These are phyloP conservation scores for Alternaria incomplexa DNA, from an alignment of 2,329 filamentous ascomycete genomes.

Conservation along the genomic window DNA sequence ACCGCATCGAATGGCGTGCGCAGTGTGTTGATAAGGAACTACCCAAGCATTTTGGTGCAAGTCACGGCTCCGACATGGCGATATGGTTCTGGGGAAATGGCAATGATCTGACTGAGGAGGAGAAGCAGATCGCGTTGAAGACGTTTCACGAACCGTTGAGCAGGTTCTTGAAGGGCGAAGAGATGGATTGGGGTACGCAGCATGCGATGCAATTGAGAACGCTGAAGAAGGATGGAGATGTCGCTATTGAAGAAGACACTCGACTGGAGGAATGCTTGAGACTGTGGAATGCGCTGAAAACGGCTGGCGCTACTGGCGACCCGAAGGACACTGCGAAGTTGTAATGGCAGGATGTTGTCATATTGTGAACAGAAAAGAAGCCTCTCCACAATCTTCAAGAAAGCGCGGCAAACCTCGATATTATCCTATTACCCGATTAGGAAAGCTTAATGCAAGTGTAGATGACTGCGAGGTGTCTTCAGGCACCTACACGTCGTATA, in stretches of 20 bases:
- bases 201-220: conserved; percentile 51
- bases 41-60: conserved; percentile 59
- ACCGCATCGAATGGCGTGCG: conserved; percentile 62
- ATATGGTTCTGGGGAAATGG: conserved; percentile 65
- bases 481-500: background rate
- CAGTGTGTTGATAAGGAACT: conserved; percentile 52
- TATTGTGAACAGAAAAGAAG: rapidly evolving
- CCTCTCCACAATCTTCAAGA: background rate
- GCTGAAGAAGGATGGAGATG: conserved; percentile 53
- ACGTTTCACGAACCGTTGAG: conserved; percentile 50
- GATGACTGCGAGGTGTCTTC: background rate
- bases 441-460: background rate
- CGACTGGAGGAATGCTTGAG: conserved; percentile 55
- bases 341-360: background rate
- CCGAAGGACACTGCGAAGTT: conserved; percentile 13
- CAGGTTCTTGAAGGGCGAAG: conserved; percentile 50
- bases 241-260: conserved; percentile 56
- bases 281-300: conserved; percentile 54
- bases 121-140: conserved; percentile 51
- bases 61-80: conserved; percentile 60
- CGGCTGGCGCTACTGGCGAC: conserved; percentile 22
- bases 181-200: conserved; percentile 49
- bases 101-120: conserved; percentile 47
- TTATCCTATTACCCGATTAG: background rate
- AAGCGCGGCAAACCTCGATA: background rate